Conservation (phyloP, 2,329 filamentous ascomycete species). For the Fusarium albidum region DNA sequence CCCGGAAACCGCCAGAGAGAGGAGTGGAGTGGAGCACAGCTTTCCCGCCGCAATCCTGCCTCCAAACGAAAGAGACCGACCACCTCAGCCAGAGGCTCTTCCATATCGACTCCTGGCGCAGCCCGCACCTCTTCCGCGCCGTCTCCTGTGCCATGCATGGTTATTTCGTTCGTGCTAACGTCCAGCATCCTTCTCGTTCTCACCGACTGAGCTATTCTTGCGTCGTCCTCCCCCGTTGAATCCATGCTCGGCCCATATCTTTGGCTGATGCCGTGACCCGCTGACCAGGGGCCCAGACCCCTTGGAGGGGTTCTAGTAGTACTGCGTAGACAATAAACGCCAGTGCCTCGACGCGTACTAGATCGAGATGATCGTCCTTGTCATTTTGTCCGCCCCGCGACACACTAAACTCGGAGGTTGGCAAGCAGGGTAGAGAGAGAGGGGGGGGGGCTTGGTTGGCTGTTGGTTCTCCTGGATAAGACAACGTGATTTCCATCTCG, state of each 20-base stretch:
- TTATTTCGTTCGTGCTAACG: slow-evolving; percentile 4
- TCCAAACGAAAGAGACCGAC: too few species aligned
- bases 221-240: slow-evolving; percentile 6
- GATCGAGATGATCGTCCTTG: background rate
- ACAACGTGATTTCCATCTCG: slow-evolving; percentile 4
- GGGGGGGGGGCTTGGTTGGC: slow-evolving; percentile 14
- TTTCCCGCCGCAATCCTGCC: background rate
- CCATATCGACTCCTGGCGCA: background rate
- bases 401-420: slow-evolving; percentile 34
- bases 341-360: background rate
- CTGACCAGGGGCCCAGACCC: slow-evolving; percentile 3
- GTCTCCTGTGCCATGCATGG: slow-evolving; percentile 3
- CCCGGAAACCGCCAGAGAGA: background rate
- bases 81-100: background rate
- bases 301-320: background rate
- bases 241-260: slow-evolving; percentile 23
- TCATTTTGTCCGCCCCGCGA: slow-evolving; percentile 8
- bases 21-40: slow-evolving; percentile 16
- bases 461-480: slow-evolving; percentile 5
- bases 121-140: background rate
- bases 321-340: slow-evolving; percentile 26
- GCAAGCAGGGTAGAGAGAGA: too few species aligned
- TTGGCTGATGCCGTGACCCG: slow-evolving; percentile 6
- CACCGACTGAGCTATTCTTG: slow-evolving; percentile 10
- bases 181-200: background rate